Conservation (phyloP, 2,329 filamentous ascomycete genomes). For the Sporothrix sp. region DNA sequence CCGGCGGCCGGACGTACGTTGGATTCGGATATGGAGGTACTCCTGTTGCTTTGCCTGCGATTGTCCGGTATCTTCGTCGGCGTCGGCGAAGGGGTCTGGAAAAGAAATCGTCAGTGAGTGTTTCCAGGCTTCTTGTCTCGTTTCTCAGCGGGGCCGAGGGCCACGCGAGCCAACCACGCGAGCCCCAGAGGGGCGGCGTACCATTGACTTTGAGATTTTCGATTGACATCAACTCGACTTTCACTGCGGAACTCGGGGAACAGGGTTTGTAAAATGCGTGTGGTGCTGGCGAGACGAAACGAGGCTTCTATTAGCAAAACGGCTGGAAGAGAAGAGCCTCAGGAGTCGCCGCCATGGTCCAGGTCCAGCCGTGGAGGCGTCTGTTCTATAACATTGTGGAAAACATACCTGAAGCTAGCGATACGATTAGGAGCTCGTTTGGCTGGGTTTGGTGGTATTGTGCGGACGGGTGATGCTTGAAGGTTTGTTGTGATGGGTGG, state of each 20-base stretch:
- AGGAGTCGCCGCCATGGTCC: not conserved
- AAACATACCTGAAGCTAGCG: slow-evolving; percentile 6
- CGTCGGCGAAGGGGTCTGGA: slow-evolving; percentile 99
- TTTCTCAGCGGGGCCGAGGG: not conserved
- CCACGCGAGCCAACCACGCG: not conserved
- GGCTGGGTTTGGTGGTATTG: not conserved
- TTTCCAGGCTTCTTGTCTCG: not conserved
- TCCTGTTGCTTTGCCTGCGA: slow-evolving; percentile 68
- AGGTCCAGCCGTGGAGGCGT: not conserved
- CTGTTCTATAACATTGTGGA: no score
- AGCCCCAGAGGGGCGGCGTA: slow-evolving; percentile 37
- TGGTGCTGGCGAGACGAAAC: not conserved
- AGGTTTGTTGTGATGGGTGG: slow-evolving; percentile 1
- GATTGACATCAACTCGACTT: slow-evolving; percentile 63
- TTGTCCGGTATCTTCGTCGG: slow-evolving; percentile 97
- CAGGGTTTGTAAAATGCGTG: slow-evolving; percentile 8
- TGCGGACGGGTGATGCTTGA: slow-evolving; percentile 2
- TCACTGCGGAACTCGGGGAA: slow-evolving; percentile 16
- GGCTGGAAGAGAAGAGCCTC: not conserved
- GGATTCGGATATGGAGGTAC: slow-evolving; percentile 99
- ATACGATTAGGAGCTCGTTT: not conserved
- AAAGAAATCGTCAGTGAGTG: not conserved
- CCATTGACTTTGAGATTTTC: slow-evolving; percentile 96
- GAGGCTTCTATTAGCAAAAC: not conserved
- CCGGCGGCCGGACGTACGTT: slow-evolving; percentile 52